Percentiles rank a stretch among this genome's conserved stretches.
phyloP scores from a whole-genome alignment of 345 rosid species.

The Laguncularia racemosa region DNA sequence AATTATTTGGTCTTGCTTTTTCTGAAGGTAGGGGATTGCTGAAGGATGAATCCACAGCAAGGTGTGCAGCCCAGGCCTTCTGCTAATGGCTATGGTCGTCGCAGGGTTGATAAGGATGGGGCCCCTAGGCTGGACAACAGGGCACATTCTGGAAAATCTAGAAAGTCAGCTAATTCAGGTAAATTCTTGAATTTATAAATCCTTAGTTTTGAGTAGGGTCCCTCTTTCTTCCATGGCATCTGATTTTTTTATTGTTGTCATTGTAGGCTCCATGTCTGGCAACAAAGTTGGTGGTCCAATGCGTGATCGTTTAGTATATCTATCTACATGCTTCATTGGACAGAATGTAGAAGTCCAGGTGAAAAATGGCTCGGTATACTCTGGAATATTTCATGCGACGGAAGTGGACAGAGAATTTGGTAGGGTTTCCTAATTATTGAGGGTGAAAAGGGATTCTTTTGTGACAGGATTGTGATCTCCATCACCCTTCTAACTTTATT shows the following conservation, averaged over 20 bases:
- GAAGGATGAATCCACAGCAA: slow-evolving; percentile 47
- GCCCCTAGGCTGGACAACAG: slow-evolving; percentile 43
- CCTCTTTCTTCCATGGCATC: neutral
- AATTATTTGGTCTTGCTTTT: neutral
- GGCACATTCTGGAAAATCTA: slow-evolving; percentile 47
- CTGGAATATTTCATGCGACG: slow-evolving; percentile 79
- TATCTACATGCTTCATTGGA: slow-evolving; percentile 67
- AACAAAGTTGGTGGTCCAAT: slow-evolving; percentile 49
- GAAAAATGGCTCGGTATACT: slow-evolving; percentile 74
- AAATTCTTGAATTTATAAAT: neutral
- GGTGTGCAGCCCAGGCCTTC: slow-evolving; percentile 34
- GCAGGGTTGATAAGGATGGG: slow-evolving; percentile 54
- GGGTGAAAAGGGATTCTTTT: too few species aligned
- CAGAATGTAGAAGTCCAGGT: slow-evolving; percentile 83
- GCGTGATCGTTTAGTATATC: slow-evolving; percentile 63
- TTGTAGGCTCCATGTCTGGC: slow-evolving; percentile 29
- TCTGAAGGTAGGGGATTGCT: neutral
- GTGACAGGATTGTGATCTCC: too few species aligned
- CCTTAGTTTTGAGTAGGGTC: neutral
- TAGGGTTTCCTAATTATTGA: neutral
- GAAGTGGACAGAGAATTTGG: slow-evolving; percentile 67
- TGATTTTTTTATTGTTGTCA: slow-evolving; percentile 12
- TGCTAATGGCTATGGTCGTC: slow-evolving; percentile 58
- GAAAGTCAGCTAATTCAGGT: slow-evolving; percentile 7
- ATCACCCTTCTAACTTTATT: too few species aligned